Conservation (phyloP, 805 yeast genomes). For the Candida nitratophila region DNA sequence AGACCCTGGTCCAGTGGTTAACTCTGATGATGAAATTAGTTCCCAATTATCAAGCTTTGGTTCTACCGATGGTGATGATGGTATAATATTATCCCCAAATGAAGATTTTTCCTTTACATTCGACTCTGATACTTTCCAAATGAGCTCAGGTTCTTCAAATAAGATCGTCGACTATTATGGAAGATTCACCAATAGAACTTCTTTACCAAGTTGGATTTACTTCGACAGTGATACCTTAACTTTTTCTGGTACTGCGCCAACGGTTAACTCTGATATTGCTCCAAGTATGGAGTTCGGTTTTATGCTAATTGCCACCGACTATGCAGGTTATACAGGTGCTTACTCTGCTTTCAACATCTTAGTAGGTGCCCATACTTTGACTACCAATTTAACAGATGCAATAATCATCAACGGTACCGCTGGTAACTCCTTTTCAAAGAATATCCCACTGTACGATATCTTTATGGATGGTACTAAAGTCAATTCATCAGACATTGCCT, state of each 20-base stretch:
- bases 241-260: conserved; percentile 84
- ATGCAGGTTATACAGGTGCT: conserved; percentile 64
- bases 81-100: conserved; percentile 69
- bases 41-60: conserved; percentile 59
- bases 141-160: conserved; percentile 34
- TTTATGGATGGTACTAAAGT: conserved; percentile 56
- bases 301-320: conserved; percentile 73
- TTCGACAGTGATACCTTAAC: conserved; percentile 59
- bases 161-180: conserved; percentile 69
- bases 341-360: conserved; percentile 62
- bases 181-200: conserved; percentile 70
- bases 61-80: conserved; percentile 66
- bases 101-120: conserved; percentile 60
- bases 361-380: conserved; percentile 83
- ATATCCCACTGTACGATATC: conserved; percentile 58
- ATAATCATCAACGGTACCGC: conserved; percentile 62
- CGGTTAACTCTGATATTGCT: conserved; percentile 78
- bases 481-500: conserved; percentile 43
- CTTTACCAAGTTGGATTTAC: conserved; percentile 84
- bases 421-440: conserved; percentile 43
- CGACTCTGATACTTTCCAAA: conserved; percentile 49
- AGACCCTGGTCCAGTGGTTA: conserved; percentile 22
- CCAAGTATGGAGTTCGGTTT: conserved; percentile 72
- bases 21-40: conserved; percentile 29
- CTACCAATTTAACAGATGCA: conserved; percentile 54